Evolutionary conservation across 208 protist species (phyloP), one percentile per base, ranked within the genome.

Genomic region (Crithidia sp.): DNA sequence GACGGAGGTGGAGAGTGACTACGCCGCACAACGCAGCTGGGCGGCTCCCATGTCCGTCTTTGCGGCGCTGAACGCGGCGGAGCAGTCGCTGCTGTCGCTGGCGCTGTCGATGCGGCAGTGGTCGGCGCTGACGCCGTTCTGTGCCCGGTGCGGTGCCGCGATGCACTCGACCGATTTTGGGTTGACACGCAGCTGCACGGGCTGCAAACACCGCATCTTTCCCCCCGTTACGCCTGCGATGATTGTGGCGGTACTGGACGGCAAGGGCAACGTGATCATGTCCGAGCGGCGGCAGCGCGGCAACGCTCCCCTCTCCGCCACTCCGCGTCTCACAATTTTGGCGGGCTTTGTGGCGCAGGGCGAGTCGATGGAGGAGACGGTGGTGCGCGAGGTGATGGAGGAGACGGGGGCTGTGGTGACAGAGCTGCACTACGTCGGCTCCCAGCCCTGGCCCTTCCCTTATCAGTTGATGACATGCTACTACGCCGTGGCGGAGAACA

Each of bases 281-380:
- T 81, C 77, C 7, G 53, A 83, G 53, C 76, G 80, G 7, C 54
- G 37, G 0, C 67, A 50, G n/a, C 67, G 72, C 16, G 19, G 39
- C 7, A 8, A 16, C 0, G n/a, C 19, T 5, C 41, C 47, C 40
- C 44, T 3, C 10, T 55, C 36, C 7, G 39, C 7, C 16, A 73
- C 64, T 9, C 68, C 68, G 2, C 28, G 28, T 16, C 41, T 37
- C 2, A 86, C 86, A 9, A 62, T 88, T 4, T 71, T 91, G 3
- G 57, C 83, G 4, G 86, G 86, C 54, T 88, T 85, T 62, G 77
- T 86, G 50, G 53, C 67, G 19, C 79, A 76, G 43, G 86, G 86
- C 13, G 83, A 91, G 62, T 86, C 83, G 59, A 56, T 85, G 53
- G 86, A 89, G 71, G 81, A 85, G 67, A 79, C 79, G 36, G 86